Percentiles rank a stretch among this genome's conserved stretches.
phyloP scores from a whole-genome alignment of 208 protist genomes.

The Wallacemonas sp. region DNA sequence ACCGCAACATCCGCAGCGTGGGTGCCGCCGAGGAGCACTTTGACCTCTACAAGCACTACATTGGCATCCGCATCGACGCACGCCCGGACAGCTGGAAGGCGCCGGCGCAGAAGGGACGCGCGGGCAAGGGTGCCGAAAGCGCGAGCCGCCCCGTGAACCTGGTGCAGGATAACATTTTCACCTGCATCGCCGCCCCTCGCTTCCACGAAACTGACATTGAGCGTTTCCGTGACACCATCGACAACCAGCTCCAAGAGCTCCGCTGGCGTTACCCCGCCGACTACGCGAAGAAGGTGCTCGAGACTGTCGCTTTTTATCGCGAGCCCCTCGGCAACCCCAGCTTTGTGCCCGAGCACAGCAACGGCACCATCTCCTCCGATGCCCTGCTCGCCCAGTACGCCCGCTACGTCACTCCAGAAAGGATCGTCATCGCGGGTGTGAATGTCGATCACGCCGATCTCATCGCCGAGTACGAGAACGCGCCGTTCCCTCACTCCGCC shows the following conservation, averaged over 20 bases:
- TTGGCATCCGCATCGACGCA: constrained; percentile 72
- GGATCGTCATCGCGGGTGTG: constrained; percentile 85
- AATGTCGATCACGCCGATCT: constrained; percentile 87
- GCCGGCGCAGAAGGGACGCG: background rate
- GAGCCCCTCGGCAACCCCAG: constrained; percentile 87
- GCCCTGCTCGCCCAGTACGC: constrained; percentile 82
- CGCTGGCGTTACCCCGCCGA: constrained; percentile 76
- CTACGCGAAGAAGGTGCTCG: constrained; percentile 78
- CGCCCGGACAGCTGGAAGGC: constrained; percentile 72
- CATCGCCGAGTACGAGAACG: constrained; percentile 87
- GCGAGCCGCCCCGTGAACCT: constrained; percentile 41
- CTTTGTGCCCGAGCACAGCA: constrained; percentile 76
- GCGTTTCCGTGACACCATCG: constrained; percentile 82
- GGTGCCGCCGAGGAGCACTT: constrained; percentile 72
- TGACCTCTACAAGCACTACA: constrained; percentile 85
- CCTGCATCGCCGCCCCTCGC: constrained; percentile 67
- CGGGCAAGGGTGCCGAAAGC: background rate
- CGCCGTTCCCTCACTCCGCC: constrained; percentile 67
- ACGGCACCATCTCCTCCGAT: constrained; percentile 57
- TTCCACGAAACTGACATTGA: constrained; percentile 85
- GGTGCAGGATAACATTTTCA: constrained; percentile 83
- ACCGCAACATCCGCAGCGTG: constrained; percentile 79
- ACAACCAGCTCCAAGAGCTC: constrained; percentile 84
- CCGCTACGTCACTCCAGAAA: constrained; percentile 65
- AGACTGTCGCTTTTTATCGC: constrained; percentile 87